A percentile compares a stretch with the other conserved stretches of the same genome.
These are phyloP conservation scores for Penicillium coprophilum DNA, from an alignment of 495 filamentous ascomycete species.

Conservation along the genomic window DNA sequence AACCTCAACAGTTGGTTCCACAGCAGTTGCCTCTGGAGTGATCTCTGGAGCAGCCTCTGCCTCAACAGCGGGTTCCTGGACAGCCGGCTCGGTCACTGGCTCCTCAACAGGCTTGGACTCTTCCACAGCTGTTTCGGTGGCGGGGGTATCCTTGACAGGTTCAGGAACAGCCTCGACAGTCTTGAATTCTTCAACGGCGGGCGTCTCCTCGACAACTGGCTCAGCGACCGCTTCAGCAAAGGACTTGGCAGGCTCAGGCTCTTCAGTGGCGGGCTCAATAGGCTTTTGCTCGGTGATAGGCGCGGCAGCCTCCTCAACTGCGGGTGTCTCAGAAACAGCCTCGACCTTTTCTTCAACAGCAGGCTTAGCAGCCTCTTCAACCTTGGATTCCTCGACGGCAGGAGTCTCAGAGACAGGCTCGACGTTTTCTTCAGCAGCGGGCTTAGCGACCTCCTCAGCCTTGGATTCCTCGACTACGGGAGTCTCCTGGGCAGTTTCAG, in stretches of 20 bases:
- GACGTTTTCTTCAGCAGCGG: not conserved
- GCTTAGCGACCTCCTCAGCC: slow-evolving; percentile 8
- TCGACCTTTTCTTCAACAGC: slow-evolving; percentile 5
- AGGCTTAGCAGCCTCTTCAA: slow-evolving; percentile 10
- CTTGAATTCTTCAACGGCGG: not conserved
- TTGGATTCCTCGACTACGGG: slow-evolving; percentile 19
- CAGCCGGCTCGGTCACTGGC: slow-evolving; percentile 7
- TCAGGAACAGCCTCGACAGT: slow-evolving; percentile 10
- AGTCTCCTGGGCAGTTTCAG: slow-evolving; percentile 6
- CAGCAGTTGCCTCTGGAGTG: not conserved
- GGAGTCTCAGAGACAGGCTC: too few species aligned
- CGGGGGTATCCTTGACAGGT: not conserved
- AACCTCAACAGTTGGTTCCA: slow-evolving; percentile 1
- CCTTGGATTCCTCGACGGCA: slow-evolving; percentile 15
- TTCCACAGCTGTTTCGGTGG: not conserved
- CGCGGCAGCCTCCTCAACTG: slow-evolving; percentile 11
- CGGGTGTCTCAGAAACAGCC: not conserved
- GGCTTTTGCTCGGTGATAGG: slow-evolving; percentile 18
- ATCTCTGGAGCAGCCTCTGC: slow-evolving; percentile 9
- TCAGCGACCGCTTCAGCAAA: not conserved
- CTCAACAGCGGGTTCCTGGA: slow-evolving; percentile 13
- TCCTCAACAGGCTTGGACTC: slow-evolving; percentile 13
- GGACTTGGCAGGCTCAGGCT: not conserved
- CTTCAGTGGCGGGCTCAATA: not conserved
- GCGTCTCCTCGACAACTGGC: not conserved